Base-by-base conservation (phyloP, 805 yeast genomes). In the Suhomyces sp. region DNA sequence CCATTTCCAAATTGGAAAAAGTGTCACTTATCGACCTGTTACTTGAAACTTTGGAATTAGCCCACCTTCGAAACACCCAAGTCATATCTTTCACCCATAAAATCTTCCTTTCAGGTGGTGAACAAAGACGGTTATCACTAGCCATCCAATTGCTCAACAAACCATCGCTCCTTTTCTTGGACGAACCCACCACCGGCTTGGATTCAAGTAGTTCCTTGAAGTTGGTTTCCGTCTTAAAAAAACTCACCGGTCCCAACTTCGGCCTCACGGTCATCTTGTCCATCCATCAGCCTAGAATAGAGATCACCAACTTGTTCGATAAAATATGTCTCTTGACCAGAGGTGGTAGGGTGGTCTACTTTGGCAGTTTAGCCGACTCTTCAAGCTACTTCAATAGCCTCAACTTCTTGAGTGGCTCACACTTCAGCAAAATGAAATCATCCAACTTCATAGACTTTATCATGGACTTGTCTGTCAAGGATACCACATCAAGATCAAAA, bases 101-200 rank as follows among this genome's bases (percentile, higher is more conserved):
- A 10, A 43, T 47, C 31, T 47, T 40, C 26, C 38, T 55, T 7
- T 53, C 58, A 4, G 60, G 60, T 4, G 60, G 60, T 2, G 60
- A 55, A 27, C 60, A 55, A 28, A 27, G 60, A 18, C 35, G 60
- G 9, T 38, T 47, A 12, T 50, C 56, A 10, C 36, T 55, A 14
- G 60, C 60, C 3, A 45, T 54, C 14, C 60, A 55, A 36, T 44
- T 55, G 19, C 43, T 55, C 25, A 44, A 39, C 33, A 46, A 43
- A 30, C 60, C 60, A 1, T 48, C 51, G 9, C 33, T 54, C 10
- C 42, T 55, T 2, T 55, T 54, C 25, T 35, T 55, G 19, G 60
- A 55, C 26, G 60, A 55, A 38, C 58, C 60, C 18, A 55, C 60
- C 19, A 55, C 60, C 1, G 60, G 60, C 3, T 42, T 55, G 28